Evolutionary conservation across 2,329 filamentous ascomycete species (phyloP), one percentile per base, ranked within the genome.

Genomic region (Aureobasidium lini): DNA sequence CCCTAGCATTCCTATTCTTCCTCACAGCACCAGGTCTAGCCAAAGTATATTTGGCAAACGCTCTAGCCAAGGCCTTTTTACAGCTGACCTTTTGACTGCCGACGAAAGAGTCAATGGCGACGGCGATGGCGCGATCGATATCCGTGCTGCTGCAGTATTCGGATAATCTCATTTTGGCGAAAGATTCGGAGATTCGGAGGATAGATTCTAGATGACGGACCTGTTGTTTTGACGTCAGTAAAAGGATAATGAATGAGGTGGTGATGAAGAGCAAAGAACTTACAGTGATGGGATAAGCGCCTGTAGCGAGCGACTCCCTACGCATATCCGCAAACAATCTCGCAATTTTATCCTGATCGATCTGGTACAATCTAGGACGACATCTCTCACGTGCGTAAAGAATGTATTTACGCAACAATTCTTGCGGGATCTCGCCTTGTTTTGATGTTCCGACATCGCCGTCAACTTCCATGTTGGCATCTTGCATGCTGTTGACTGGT

Each of bases 181-280:
- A 99, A 0, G 92, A 78, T 73, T 99, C 94, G 60, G 86, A 87
- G 69, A 95, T 95, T 70, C 94, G 90, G 77, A 99, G 95, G 69
- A 97, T 96, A 63, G 93, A 93, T 81, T 99, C 94, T 36, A 99
- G 80, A 77, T 99, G 94, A 79, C 94, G 92, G 64, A 96, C 90
- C 91, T 96, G 65, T 23, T 31, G 11, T 4, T 11, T 29, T 6
- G 3, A 9, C 18, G 3, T 40, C n/a, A 47, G 44, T 32, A 47
- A 47, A 47, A 47, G 6, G 9, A 44, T 23, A 16, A 43, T 16
- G 42, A 46, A 32, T 13, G 57, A 63, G 69, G 56, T 71, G 67
- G 59, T 57, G 28, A 13, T 40, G 28, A 39, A 29, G 18, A n/a
- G 29, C 13, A 70, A 64, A 43, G 36, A 34, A 80, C 89, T 77